Evolutionary conservation across 768 basidiomycete species (phyloP).

Genomic region (Lentinula aciculospora): DNA sequence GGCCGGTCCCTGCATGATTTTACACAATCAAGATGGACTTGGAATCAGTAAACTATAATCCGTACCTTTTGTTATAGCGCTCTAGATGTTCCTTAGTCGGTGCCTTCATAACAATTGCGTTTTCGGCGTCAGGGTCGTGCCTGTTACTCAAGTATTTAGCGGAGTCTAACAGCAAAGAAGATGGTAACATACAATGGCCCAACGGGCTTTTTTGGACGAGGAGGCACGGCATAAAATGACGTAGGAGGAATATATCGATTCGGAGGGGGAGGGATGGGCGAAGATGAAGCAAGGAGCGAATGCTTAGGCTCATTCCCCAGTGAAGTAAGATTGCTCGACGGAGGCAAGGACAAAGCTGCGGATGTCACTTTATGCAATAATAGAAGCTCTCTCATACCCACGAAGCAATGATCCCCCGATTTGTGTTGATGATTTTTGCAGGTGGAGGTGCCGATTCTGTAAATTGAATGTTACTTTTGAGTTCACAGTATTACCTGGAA

Average conservation of each 20-base stretch:
- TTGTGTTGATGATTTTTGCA: constrained; percentile 57
- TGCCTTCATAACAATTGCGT: constrained; percentile 81
- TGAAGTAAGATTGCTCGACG: constrained; percentile 3
- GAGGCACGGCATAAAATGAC: constrained; percentile 56
- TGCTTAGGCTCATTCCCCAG: constrained; percentile 7
- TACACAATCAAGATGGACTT: background rate
- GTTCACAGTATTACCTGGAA: background rate
- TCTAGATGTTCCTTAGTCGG: constrained; percentile 64
- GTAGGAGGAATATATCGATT: constrained; percentile 44
- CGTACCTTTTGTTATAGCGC: constrained; percentile 67
- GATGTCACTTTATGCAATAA: constrained; percentile 45
- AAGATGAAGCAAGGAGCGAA: background rate
- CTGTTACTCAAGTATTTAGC: constrained; percentile 26
- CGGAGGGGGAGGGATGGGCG: constrained; percentile 8
- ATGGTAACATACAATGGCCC: constrained; percentile 42
- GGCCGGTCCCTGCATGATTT: constrained; percentile 43
- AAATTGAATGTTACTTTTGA: background rate
- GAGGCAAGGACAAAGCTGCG: constrained; percentile 45
- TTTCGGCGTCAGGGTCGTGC: constrained; percentile 71
- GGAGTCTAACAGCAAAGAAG: background rate
- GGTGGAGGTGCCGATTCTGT: constrained; percentile 54
- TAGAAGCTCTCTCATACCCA: constrained; percentile 58
- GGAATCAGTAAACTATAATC: background rate
- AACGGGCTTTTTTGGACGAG: constrained; percentile 26
- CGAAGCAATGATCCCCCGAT: constrained; percentile 36